Percentiles rank a stretch among this genome's conserved stretches.
Evolutionary conservation across 2,329 filamentous ascomycete genomes (phyloP).

Genomic region (Aspergillus hiratsukae): DNA sequence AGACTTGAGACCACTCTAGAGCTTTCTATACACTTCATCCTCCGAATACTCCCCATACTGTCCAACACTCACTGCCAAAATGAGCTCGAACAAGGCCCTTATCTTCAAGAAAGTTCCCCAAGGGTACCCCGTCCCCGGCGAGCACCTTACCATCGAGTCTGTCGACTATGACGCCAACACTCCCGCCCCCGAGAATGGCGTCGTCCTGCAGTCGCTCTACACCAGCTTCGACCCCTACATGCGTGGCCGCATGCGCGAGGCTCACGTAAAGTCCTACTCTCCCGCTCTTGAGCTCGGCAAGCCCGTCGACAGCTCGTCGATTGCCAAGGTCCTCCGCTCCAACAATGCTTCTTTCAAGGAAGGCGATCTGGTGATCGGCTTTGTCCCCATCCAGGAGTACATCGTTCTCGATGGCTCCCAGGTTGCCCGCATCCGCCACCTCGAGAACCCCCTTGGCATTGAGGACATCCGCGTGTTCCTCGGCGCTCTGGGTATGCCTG

Average conservation of each 20-base stretch:
- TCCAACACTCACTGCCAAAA: slow-evolving; percentile 13
- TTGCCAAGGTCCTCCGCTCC: slow-evolving; percentile 69
- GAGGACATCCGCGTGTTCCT: slow-evolving; percentile 57
- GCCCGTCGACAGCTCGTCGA: slow-evolving; percentile 60
- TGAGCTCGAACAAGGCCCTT: slow-evolving; percentile 64
- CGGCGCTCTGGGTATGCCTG: slow-evolving; percentile 73
- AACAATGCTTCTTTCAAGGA: slow-evolving; percentile 58
- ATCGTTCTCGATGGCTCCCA: slow-evolving; percentile 50
- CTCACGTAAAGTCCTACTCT: slow-evolving; percentile 62
- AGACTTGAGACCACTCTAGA: neutral
- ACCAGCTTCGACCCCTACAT: slow-evolving; percentile 81
- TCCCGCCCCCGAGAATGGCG: slow-evolving; percentile 58
- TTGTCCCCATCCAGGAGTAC: slow-evolving; percentile 66
- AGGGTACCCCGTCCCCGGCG: slow-evolving; percentile 63
- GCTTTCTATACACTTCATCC: no score
- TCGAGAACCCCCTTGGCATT: slow-evolving; percentile 61
- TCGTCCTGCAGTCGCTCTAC: slow-evolving; percentile 67
- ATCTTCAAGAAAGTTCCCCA: slow-evolving; percentile 67
- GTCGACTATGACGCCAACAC: slow-evolving; percentile 59
- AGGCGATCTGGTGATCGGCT: slow-evolving; percentile 62
- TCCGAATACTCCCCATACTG: neutral
- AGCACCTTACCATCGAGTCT: slow-evolving; percentile 65
- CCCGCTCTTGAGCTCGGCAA: slow-evolving; percentile 58
- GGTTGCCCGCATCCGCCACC: slow-evolving; percentile 44
- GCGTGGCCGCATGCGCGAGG: slow-evolving; percentile 70